These are phyloP conservation scores for Aegilops bicornis DNA, from an alignment of 176 grass and related monocot genomes.

Conservation along the genomic window DNA sequence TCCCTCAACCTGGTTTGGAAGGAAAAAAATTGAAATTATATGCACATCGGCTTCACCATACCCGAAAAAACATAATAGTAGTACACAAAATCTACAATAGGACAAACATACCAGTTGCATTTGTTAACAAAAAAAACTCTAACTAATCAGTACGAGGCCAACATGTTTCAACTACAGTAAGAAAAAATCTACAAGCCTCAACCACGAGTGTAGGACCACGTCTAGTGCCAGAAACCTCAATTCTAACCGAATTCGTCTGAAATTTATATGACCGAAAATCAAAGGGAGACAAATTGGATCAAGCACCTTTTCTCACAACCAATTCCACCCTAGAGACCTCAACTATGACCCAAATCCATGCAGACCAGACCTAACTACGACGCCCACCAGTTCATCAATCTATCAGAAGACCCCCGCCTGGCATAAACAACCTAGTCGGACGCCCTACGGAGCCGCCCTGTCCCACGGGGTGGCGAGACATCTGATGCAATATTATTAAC, in stretches of 20 bases:
- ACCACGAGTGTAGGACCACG: neutral
- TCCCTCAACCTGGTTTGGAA: conserved; percentile 9
- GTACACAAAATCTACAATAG: neutral
- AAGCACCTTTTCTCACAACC: neutral
- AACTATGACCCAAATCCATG: conserved; percentile 5
- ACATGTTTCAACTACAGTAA: neutral
- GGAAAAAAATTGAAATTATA: neutral
- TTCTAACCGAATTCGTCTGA: neutral
- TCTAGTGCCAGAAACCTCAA: neutral
- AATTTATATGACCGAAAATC: neutral
- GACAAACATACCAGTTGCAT: neutral
- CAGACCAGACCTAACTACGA: neutral
- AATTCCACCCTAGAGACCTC: neutral
- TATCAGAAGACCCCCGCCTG: neutral
- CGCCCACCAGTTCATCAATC: neutral
- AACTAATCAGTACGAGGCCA: neutral
- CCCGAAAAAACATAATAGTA: neutral
- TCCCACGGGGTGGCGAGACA: neutral
- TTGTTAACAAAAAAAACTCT: neutral
- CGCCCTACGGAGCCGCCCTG: neutral
- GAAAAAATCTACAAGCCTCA: neutral
- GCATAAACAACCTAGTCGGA: neutral
- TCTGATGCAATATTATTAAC: neutral
- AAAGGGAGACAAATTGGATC: neutral
- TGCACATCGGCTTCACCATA: neutral